Conservation (phyloP, 2,329 filamentous ascomycete species). For the Cordyceps cateniannulata region DNA sequence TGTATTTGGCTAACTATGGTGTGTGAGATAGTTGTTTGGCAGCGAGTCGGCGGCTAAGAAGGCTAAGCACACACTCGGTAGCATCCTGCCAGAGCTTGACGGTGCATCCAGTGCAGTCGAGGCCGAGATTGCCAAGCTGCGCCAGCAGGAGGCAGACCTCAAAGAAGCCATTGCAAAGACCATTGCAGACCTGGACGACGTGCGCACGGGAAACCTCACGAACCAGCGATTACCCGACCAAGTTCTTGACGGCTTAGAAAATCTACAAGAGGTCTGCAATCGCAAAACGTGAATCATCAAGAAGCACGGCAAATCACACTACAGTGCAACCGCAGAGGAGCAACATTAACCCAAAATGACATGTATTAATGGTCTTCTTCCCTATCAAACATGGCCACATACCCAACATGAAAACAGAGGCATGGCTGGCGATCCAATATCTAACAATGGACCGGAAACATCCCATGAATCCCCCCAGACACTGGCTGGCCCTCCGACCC, state of each 20-base stretch:
- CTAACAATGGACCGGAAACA: constrained; percentile 15
- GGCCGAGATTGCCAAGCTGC: constrained; percentile 58
- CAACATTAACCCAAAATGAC: constrained; percentile 11
- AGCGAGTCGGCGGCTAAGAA: constrained; percentile 36
- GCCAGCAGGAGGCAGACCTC: constrained; percentile 56
- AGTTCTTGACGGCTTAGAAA: constrained; percentile 57
- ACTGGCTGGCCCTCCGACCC: not conserved
- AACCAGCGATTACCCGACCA: constrained; percentile 59
- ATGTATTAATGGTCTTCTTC: constrained; percentile 7
- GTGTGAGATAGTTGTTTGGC: constrained; percentile 49
- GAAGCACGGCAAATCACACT: too few species aligned
- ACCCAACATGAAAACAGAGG: not conserved
- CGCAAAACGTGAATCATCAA: constrained; percentile 29
- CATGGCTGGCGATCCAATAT: constrained; percentile 14
- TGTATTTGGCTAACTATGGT: not conserved
- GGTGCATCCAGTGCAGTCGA: constrained; percentile 59
- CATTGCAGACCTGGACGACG: constrained; percentile 70
- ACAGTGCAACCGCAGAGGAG: not conserved
- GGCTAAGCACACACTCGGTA: constrained; percentile 52
- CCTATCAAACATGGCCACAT: constrained; percentile 10
- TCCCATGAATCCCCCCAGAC: not conserved
- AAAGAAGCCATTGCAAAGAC: constrained; percentile 56
- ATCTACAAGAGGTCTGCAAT: constrained; percentile 54
- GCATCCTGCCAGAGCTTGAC: constrained; percentile 64
- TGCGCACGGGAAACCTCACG: constrained; percentile 71